Evolutionary conservation across 2,329 filamentous ascomycete genomes (phyloP), one percentile per base, ranked within the genome.

Genomic region (Fragosphaeria purpurea): DNA sequence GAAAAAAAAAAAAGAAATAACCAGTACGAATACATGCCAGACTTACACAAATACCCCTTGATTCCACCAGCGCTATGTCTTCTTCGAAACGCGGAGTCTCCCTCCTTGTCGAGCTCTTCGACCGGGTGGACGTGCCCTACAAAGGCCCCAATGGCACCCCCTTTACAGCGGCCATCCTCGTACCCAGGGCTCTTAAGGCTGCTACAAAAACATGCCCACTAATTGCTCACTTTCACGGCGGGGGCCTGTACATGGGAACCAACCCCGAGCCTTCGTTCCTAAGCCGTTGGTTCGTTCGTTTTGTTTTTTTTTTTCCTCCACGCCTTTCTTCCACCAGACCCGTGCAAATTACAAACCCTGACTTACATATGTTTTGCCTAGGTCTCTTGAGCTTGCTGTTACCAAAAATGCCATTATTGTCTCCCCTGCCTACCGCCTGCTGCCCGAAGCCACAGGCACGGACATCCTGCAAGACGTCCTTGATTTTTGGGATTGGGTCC

Each of bases 401-500:
- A 55, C 60, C 32, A 64, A 68, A 46, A 58, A 58, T 11, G 70
- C 74, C n/a, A 67, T 77, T 43, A 62, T 72, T 32, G 57, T 77
- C 6, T 61, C 67, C 1, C 69, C 72, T 0, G 70, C 75, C 58
- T 74, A 79, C 61, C 73, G 74, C 7, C 67, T 78, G 4, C 53
- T 74, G n/a, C 74, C 75, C 30, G 73, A 76, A 52, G 63, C 69
- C 48, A 70, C 50, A 22, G 70, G 71, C 37, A 45, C 61, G 3
- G 70, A 77, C 12, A 71, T 76, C 51, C 62, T 75, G 31, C 58
- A 66, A 6, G 75, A 78, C 56, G 53, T 77, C 1, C 48, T 60
- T 7, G 69, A 73, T 53, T 72, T 75, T 58, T 77, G 70, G 70
- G 54, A 53, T 5, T 77, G 74, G 74, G 55, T 73, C 9, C 53